These are phyloP conservation scores for Yarrowia yakushimensis DNA, from an alignment of 805 yeast genomes.

Conservation along the genomic window DNA sequence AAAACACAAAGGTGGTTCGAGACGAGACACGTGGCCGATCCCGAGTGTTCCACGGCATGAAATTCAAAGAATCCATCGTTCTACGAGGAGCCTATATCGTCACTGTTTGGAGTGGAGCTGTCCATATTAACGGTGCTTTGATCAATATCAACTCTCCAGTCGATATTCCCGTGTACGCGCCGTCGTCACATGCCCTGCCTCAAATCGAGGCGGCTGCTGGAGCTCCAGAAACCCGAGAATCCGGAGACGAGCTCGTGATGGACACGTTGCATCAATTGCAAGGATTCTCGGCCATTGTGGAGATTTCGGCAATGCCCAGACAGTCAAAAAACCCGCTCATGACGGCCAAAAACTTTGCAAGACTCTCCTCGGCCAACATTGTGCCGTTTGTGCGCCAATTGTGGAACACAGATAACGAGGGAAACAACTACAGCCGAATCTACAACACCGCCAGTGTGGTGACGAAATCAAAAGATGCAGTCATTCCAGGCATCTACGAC, in stretches of 20 bases:
- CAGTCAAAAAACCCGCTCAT: background rate
- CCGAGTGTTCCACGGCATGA: slow-evolving; percentile 6
- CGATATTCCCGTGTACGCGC: slow-evolving; percentile 9
- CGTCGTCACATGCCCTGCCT: background rate
- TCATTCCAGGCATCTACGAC: background rate
- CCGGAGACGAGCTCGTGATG: background rate
- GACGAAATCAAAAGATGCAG: background rate
- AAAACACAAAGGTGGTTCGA: slow-evolving; percentile 7
- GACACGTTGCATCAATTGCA: background rate
- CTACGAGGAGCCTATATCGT: slow-evolving; percentile 8
- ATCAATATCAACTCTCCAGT: background rate
- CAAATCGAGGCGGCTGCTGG: slow-evolving; percentile 22
- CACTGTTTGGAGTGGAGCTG: slow-evolving; percentile 16
- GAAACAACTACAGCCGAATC: background rate
- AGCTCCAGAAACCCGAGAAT: background rate
- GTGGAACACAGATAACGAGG: background rate
- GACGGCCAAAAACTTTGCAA: background rate
- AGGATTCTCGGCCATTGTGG: slow-evolving; percentile 7
- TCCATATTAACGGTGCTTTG: slow-evolving; percentile 16
- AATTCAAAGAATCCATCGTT: slow-evolving; percentile 12
- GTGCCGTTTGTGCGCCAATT: slow-evolving; percentile 5
- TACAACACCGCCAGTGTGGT: slow-evolving; percentile 3
- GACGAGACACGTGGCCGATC: background rate
- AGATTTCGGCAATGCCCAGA: slow-evolving; percentile 2
- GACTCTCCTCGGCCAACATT: background rate